phyloP scores from a whole-genome alignment of 768 basidiomycete species.

The Lyophyllum shimeji region DNA sequence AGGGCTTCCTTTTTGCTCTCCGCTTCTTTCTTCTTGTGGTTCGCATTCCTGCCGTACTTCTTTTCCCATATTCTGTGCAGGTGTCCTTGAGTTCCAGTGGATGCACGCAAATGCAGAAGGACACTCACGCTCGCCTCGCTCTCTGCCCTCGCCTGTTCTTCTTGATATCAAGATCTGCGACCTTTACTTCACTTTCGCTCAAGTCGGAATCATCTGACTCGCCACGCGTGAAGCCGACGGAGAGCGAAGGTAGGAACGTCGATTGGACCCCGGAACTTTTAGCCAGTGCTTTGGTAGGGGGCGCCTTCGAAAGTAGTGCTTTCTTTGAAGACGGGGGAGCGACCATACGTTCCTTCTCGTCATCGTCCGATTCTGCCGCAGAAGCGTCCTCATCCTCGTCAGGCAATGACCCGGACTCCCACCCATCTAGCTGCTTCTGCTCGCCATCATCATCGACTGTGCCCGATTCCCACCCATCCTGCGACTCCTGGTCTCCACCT shows the following conservation, averaged over 20 bases:
- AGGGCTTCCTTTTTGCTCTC: slow-evolving; percentile 13
- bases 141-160: slow-evolving; percentile 93
- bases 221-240: slow-evolving; percentile 81
- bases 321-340: slow-evolving; percentile 20
- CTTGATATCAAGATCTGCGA: slow-evolving; percentile 52
- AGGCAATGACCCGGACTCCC: slow-evolving; percentile 54
- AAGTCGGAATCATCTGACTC: slow-evolving; percentile 78
- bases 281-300: slow-evolving; percentile 23
- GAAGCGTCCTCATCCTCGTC: slow-evolving; percentile 28
- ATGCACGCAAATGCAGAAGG: not conserved
- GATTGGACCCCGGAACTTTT: slow-evolving; percentile 35
- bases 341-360: slow-evolving; percentile 32
- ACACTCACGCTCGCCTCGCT: slow-evolving; percentile 88
- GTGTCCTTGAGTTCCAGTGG: not conserved
- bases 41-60: slow-evolving; percentile 88
- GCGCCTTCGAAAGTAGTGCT: slow-evolving; percentile 13
- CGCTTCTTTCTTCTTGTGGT: slow-evolving; percentile 77
- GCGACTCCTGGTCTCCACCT: slow-evolving; percentile 27
- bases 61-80: slow-evolving; percentile 91
- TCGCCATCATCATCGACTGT: slow-evolving; percentile 33
- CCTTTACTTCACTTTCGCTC: slow-evolving; percentile 60
- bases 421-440: slow-evolving; percentile 36
- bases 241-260: slow-evolving; percentile 85
- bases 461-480: slow-evolving; percentile 56
- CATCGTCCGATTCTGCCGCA: slow-evolving; percentile 27